These are phyloP conservation scores for Eucalyptus sp. DNA, from an alignment of 345 rosid genomes.

Conservation along the genomic window DNA sequence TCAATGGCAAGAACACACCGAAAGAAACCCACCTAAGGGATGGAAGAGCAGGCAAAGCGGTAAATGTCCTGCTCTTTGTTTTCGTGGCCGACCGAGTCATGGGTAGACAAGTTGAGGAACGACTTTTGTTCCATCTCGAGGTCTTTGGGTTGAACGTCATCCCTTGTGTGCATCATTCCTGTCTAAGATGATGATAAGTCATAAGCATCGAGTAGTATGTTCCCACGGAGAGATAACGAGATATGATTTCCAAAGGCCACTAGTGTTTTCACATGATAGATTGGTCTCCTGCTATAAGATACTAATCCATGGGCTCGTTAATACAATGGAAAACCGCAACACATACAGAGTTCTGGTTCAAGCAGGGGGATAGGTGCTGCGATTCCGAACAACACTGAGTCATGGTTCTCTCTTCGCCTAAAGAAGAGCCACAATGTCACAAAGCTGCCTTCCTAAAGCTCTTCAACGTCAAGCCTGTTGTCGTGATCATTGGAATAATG, in stretches of 20 bases:
- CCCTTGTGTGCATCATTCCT: neutral
- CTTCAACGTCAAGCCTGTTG: neutral
- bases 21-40: neutral
- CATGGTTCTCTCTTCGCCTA: neutral
- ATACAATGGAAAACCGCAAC: neutral
- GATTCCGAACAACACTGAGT: neutral
- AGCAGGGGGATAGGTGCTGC: neutral
- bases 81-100: neutral
- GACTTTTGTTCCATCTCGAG: neutral
- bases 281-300: neutral
- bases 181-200: neutral
- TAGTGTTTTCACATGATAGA: neutral
- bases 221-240: neutral
- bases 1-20: neutral
- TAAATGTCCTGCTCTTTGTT: neutral
- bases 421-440: accelerated
- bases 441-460: neutral
- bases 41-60: neutral
- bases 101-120: neutral
- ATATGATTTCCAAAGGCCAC: neutral
- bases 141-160: neutral
- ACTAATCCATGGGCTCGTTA: neutral
- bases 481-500: neutral
- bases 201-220: neutral
- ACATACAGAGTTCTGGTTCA: neutral